Conservation (phyloP, 495 filamentous ascomycete genomes). For the Elasticomyces elasticus region DNA sequence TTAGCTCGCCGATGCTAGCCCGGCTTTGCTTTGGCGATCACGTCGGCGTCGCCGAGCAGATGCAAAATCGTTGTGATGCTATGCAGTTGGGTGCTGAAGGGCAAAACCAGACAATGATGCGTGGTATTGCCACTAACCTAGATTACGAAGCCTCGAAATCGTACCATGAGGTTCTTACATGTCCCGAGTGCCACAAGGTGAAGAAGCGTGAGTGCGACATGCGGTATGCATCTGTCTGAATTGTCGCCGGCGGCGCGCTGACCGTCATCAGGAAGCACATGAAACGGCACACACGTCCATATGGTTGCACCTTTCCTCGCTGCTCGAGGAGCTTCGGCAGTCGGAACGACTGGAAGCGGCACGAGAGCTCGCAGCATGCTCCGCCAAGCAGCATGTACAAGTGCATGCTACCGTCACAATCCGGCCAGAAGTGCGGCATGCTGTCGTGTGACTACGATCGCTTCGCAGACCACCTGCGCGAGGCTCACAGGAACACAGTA, state of each 20-base stretch:
- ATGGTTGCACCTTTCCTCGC: constrained; percentile 68
- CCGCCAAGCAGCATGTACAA: constrained; percentile 64
- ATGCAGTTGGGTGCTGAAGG: too few relatives aligned
- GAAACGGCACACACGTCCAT: constrained; percentile 78
- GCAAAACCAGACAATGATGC: neutral
- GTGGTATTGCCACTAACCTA: neutral
- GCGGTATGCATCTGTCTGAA: constrained; percentile 40
- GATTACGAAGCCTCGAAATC: neutral
- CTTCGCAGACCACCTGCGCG: constrained; percentile 50
- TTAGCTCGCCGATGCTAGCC: too few relatives aligned
- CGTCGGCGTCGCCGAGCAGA: too few relatives aligned
- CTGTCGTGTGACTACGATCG: constrained; percentile 51
- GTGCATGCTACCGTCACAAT: constrained; percentile 43
- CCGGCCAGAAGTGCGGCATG: constrained; percentile 41
- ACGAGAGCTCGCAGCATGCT: constrained; percentile 85
- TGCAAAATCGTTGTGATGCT: too few relatives aligned
- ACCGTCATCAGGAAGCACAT: constrained; percentile 63
- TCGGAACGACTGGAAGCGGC: constrained; percentile 95
- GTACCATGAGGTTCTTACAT: neutral
- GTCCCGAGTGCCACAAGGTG: constrained; percentile 7
- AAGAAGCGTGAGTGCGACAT: constrained; percentile 38
- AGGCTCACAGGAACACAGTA: constrained; percentile 39
- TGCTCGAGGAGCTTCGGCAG: constrained; percentile 78
- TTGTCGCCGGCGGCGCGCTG: neutral
- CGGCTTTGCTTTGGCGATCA: too few relatives aligned